phyloP scores from a whole-genome alignment of 2,329 filamentous ascomycete genomes.

The Trichophyton schoenleinii region DNA sequence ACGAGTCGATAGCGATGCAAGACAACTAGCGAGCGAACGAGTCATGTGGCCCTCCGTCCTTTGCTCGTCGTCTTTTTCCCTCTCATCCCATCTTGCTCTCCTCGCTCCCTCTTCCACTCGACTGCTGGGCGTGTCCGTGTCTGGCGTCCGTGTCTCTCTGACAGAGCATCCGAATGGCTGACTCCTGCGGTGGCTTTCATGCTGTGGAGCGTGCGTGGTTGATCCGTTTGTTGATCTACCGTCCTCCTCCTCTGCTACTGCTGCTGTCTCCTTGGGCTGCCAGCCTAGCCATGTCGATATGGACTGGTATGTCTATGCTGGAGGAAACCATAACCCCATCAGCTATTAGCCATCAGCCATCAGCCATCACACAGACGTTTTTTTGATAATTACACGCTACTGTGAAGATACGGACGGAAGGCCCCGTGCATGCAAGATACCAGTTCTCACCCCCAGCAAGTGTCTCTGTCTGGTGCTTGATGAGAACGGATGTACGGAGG shows the following conservation, averaged over 20 bases:
- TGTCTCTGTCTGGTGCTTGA: background rate
- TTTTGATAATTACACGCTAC: too few species aligned
- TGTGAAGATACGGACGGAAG: background rate
- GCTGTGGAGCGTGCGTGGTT: background rate
- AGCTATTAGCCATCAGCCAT: background rate
- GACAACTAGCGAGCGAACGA: background rate
- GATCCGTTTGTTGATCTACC: slow-evolving; percentile 1
- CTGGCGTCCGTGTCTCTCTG: background rate
- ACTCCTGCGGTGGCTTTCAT: background rate
- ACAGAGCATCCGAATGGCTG: slow-evolving; percentile 1
- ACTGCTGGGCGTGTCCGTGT: background rate
- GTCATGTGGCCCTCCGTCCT: background rate
- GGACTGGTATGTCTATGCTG: background rate
- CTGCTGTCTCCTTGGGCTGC: background rate
- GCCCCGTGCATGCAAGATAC: background rate
- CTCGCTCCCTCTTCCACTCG: background rate
- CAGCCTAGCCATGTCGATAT: background rate
- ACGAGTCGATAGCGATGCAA: background rate
- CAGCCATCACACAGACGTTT: background rate
- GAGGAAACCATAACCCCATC: background rate
- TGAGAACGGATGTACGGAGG: background rate
- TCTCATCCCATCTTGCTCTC: background rate
- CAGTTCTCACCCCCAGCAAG: background rate
- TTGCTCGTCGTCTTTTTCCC: background rate
- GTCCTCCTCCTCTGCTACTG: background rate